Conservation (phyloP, 2,329 filamentous ascomycete genomes). For the Arthroderma uncinatum region DNA sequence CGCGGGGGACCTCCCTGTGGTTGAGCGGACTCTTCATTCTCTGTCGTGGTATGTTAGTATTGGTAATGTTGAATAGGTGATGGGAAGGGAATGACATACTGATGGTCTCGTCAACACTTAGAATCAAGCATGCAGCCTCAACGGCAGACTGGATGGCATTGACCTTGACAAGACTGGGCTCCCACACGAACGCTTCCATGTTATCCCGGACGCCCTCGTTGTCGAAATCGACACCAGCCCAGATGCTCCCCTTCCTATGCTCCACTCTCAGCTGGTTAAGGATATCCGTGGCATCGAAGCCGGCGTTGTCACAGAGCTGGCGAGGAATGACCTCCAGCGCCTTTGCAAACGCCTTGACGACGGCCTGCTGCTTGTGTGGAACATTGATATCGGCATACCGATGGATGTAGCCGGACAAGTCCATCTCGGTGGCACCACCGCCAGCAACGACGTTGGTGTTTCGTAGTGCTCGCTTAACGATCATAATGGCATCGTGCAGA, state of each 20-base stretch:
- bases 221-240: conserved; percentile 92
- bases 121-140: conserved; percentile 87
- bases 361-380: conserved; percentile 86
- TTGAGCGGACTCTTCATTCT: conserved; percentile 82
- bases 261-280: conserved; percentile 92
- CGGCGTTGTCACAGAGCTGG: conserved; percentile 95
- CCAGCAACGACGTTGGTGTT: conserved; percentile 92
- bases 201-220: conserved; percentile 90
- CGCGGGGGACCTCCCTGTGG: conserved; percentile 64
- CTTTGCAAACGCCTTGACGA: conserved; percentile 97
- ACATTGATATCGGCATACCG: conserved; percentile 86
- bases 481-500: conserved; percentile 98
- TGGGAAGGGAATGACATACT: conserved; percentile 40
- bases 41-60: conserved; percentile 25
- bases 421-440: conserved; percentile 93
- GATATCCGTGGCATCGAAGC: conserved; percentile 96
- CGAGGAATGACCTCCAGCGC: conserved; percentile 92
- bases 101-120: conserved; percentile 97
- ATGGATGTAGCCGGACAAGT: conserved; percentile 87
- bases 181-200: conserved; percentile 94
- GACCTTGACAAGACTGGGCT: conserved; percentile 88
- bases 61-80: background rate
- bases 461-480: conserved; percentile 94
- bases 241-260: conserved; percentile 83
- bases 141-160: conserved; percentile 95